Evolutionary conservation across 106 monocot species (phyloP), one percentile per base, ranked within the genome.

Genomic region (Allium fistulosum): DNA sequence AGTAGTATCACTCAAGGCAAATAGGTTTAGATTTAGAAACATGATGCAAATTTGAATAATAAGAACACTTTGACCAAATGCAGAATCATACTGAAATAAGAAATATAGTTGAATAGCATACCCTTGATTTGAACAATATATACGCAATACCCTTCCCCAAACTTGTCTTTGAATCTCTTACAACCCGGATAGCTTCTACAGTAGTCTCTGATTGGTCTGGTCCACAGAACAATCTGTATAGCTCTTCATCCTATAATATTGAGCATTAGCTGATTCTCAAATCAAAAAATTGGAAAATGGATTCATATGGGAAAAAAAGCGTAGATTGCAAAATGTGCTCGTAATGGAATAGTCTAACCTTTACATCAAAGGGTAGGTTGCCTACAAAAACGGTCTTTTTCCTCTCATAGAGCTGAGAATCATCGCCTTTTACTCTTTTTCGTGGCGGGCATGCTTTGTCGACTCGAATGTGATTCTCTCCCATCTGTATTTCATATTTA

Each of bases 371-470:
- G 50, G 96, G 96, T 9, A 97, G 92, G 64, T 92, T 97, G 16
- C 96, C 96, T 58, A 97, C 88, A 82, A 97, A 97, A 70, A 89
- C 76, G 37, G 92, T 92, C 76, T 74, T 84, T 64, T 97, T 97
- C 67, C 84, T 84, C 65, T 92, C 91, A 79, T 92, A 97, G 56
- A 92, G 78, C 49, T 80, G 84, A 62, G 76, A 70, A 37, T 37
- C 5, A 58, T 86, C 92, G 46, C 86, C 87, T 80, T 82, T 97
- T 61, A 89, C 22, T 72, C 91, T 97, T 70, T 97, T 97, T 15
- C 92, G 79, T 67, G 96, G 96, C 46, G 96, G 96, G 58, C 92
- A 89, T 71, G 96, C 96, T 80, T 84, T 87, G 66, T 97, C 96
- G 67, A 97, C 92, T 53, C 96, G 83, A 17, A 97, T 92, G 65